A percentile compares a stretch with the other conserved stretches of the same genome.
Evolutionary conservation across 2,329 filamentous ascomycete species (phyloP).

Genomic region (Exophiala lecanii-corni): DNA sequence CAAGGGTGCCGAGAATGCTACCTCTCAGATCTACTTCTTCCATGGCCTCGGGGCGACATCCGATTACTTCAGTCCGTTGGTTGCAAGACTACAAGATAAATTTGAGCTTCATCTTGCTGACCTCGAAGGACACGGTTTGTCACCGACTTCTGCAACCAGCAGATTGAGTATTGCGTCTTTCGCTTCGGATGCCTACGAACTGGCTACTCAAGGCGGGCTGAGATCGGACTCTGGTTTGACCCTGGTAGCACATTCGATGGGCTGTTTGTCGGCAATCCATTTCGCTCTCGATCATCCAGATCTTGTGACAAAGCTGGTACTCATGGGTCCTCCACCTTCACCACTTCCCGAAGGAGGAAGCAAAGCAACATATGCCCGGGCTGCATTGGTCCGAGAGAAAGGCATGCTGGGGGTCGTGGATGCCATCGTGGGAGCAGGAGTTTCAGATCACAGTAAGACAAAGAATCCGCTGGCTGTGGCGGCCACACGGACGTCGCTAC

Average conservation of each 20-base stretch:
- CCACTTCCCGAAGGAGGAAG: constrained; percentile 39
- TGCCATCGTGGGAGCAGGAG: constrained; percentile 34
- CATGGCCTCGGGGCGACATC: constrained; percentile 51
- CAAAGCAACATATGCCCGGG: constrained; percentile 33
- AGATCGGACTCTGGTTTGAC: constrained; percentile 30
- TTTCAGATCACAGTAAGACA: constrained; percentile 35
- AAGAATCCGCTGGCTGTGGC: constrained; percentile 39
- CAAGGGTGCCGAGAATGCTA: constrained; percentile 27
- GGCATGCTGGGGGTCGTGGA: constrained; percentile 45
- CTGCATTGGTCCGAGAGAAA: constrained; percentile 38
- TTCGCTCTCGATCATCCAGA: constrained; percentile 40
- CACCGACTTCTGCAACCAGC: constrained; percentile 46
- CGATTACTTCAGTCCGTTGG: constrained; percentile 44
- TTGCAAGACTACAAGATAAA: constrained; percentile 31
- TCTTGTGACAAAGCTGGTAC: constrained; percentile 42
- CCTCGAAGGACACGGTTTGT: constrained; percentile 54
- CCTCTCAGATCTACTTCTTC: constrained; percentile 44
- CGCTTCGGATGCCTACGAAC: constrained; percentile 38
- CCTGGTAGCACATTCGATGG: constrained; percentile 50
- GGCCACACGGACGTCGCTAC: constrained; percentile 42
- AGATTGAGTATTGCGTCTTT: constrained; percentile 42
- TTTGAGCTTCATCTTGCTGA: constrained; percentile 46
- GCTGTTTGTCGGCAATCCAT: constrained; percentile 45
- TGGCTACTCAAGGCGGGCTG: constrained; percentile 36
- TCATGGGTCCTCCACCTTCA: constrained; percentile 46